Conservation (phyloP, 805 yeast genomes). For the Yarrowia yakushimensis region DNA sequence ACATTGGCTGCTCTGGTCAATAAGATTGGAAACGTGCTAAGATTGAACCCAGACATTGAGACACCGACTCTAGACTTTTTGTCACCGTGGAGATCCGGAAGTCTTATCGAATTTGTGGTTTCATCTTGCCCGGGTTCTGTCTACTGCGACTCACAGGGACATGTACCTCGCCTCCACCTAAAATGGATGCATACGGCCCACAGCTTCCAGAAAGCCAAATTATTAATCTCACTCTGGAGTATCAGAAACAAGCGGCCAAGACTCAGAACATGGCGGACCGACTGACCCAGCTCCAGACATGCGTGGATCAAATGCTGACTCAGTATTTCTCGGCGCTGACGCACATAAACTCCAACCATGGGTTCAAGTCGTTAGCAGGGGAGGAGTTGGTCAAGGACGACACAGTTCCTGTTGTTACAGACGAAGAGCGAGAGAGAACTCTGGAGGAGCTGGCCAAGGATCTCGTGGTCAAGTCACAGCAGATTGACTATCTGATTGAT, state of each 20-base stretch:
- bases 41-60: background rate
- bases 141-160: background rate
- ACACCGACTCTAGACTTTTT: background rate
- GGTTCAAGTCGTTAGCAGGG: slow-evolving; percentile 50
- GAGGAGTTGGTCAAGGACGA: slow-evolving; percentile 56
- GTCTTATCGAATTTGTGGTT: background rate
- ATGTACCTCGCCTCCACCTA: background rate
- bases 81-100: background rate
- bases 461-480: slow-evolving; percentile 78
- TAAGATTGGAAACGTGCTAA: background rate
- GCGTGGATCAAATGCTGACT: slow-evolving; percentile 60
- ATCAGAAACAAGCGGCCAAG: background rate
- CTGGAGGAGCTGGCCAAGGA: slow-evolving; percentile 79
- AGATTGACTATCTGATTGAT: slow-evolving; percentile 78
- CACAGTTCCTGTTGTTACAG: slow-evolving; percentile 34
- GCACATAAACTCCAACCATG: slow-evolving; percentile 68
- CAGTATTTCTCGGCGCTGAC: slow-evolving; percentile 40
- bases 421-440: slow-evolving; percentile 43
- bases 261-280: slow-evolving; percentile 67
- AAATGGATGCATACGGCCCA: background rate
- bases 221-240: background rate
- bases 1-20: background rate
- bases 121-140: background rate
- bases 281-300: slow-evolving; percentile 82
- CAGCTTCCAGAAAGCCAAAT: background rate